phyloP scores from a whole-genome alignment of 768 basidiomycete species.

The Astraeus odoratus region DNA sequence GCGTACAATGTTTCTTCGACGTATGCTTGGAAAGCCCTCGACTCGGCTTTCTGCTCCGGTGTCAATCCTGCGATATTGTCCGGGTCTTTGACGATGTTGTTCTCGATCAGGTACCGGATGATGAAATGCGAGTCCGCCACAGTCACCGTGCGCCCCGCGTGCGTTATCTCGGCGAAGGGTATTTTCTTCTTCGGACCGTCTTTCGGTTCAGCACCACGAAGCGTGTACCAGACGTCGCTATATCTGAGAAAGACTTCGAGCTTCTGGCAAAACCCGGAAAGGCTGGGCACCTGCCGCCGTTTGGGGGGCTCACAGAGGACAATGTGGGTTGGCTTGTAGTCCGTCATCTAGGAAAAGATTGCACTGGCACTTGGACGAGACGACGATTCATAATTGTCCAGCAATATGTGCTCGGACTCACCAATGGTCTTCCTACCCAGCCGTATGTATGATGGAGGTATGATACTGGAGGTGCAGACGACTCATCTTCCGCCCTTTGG shows the following conservation, averaged over 20 bases:
- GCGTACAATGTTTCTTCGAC: conserved; percentile 26
- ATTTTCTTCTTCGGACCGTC: conserved; percentile 29
- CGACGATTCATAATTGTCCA: too few species aligned
- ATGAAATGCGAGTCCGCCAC: conserved; percentile 30
- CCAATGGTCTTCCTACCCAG: too few species aligned
- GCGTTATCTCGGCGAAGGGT: conserved; percentile 25
- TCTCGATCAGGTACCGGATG: conserved; percentile 23
- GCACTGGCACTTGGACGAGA: too few species aligned
- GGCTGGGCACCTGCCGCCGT: conserved; percentile 16
- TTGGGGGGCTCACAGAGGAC: conserved; percentile 20
- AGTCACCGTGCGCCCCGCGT: conserved; percentile 13
- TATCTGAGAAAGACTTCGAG: conserved; percentile 26
- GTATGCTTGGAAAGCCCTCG: conserved; percentile 28
- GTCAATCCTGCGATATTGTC: conserved; percentile 23
- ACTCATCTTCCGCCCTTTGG: too few species aligned
- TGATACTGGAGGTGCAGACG: too few species aligned
- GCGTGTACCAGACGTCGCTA: conserved; percentile 20
- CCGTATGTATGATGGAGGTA: too few species aligned
- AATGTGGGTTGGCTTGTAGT: conserved; percentile 12
- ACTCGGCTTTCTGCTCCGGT: conserved; percentile 23
- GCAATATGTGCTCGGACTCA: too few species aligned
- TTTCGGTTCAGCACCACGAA: conserved; percentile 16
- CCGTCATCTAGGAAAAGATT: too few species aligned
- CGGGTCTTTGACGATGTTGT: conserved; percentile 19
- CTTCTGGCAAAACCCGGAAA: conserved; percentile 29